Base-by-base conservation (phyloP, 2,329 filamentous ascomycete species). In the Didymella exigua region DNA sequence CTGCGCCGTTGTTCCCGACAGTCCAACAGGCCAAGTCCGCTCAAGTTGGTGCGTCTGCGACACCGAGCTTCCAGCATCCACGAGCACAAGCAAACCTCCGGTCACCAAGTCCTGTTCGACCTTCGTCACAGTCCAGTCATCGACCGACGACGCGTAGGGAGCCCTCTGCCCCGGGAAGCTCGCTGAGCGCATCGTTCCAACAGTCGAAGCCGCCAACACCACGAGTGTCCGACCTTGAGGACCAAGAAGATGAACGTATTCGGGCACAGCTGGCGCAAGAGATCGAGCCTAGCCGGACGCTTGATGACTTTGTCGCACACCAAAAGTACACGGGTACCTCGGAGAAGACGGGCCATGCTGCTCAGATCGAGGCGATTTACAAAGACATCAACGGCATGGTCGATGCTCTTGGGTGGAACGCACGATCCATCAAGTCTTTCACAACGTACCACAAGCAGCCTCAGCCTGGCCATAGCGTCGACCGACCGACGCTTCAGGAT, bases 371-470 rank as follows among this genome's bases (percentile, higher is more conserved):
- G 65, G 76, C 76, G 46, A 69, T 82, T 46, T 95, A 90, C 72
- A 84, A 89, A 38, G 90, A 93, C 66, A 90, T 93, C 71, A 93
- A 95, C 73, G 90, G 90, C 11, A 99, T 98, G 95, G 87, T 99
- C 37, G 91, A 97, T 66, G 93, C 90, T 0, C 79, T 98, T 34
- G 93, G 93, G 9, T 83, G 97, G 44, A 98, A 98, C 70, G 86
- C 90, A 5, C 84, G 93, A 14, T 86, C 82, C 7, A 66, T 88
- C 36, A 75, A 80, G 18, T 78, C 81, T 0, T 88, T 84, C 65
- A 75, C 93, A 37, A 81, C 84, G 50, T 90, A 88, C 7, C 89
- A 96, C 63, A 59, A 64, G 42, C 56, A 65, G 26, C 60, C 65
- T 5, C 60, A 62, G n/a, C 75, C 79, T 44, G 79, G 82, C 46